Percentiles rank a stretch among this genome's conserved stretches.
These are phyloP conservation scores for Exserohilum turcica DNA, from an alignment of 2,329 filamentous ascomycete species.

Conservation along the genomic window DNA sequence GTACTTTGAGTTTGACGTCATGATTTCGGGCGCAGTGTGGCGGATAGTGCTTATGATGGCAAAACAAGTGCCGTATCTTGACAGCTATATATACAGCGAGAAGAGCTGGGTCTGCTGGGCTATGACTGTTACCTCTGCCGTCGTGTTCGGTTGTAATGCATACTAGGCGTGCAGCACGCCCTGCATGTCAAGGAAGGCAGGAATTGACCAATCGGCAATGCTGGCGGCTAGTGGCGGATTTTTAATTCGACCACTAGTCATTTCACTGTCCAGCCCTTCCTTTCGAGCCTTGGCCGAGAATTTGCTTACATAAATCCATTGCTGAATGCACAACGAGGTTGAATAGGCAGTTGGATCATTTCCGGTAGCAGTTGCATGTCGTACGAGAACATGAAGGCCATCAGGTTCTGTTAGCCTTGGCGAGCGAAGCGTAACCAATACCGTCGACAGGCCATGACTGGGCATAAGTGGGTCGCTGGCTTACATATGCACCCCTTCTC, in stretches of 20 bases:
- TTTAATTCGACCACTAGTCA: neutral
- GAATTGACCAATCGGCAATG: constrained; percentile 10
- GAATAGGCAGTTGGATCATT: neutral
- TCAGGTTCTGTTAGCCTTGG: neutral
- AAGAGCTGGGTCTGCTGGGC: constrained; percentile 2
- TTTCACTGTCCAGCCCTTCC: neutral
- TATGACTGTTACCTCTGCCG: neutral
- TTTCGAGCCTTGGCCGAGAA: too few species aligned
- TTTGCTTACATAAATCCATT: neutral
- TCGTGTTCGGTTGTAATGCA: neutral
- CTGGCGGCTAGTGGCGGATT: constrained; percentile 1
- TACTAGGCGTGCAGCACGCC: constrained; percentile 6
- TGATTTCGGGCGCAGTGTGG: constrained; percentile 5
- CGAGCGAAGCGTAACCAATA: neutral
- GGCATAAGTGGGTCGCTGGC: neutral
- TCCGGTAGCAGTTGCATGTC: neutral
- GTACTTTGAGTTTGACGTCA: constrained; percentile 15
- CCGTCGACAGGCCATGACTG: neutral
- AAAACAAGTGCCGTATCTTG: neutral
- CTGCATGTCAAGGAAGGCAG: neutral
- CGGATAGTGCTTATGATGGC: neutral
- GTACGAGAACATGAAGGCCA: neutral
- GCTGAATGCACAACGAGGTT: too few species aligned
- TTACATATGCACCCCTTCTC: neutral
- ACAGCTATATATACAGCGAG: neutral